Evolutionary conservation across 441 rosid genomes (phyloP).

Genomic region (Erodium texanum): DNA sequence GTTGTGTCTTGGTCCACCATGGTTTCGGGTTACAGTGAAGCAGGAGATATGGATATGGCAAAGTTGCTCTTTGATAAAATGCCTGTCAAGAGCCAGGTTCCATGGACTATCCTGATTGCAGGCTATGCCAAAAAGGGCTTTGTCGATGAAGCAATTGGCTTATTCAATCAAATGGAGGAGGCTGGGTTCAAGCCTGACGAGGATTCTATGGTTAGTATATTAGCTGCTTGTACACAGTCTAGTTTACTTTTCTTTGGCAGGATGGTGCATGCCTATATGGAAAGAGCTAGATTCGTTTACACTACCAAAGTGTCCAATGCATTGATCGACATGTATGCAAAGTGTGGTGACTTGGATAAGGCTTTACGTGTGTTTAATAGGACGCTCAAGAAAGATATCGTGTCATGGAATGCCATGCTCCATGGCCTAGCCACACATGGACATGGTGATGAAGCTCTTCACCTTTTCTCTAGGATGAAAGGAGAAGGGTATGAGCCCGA

Average conservation of each 20-base stretch:
- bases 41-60: neutral
- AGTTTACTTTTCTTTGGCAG: neutral
- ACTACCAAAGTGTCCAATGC: neutral
- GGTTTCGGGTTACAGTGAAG: constrained; percentile 4
- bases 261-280: neutral
- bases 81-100: neutral
- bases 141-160: neutral
- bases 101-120: neutral
- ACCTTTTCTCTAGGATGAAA: constrained; percentile 2
- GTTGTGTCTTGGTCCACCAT: neutral
- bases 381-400: neutral
- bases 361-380: neutral
- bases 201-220: neutral
- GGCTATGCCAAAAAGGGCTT: neutral
- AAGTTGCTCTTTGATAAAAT: neutral
- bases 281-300: neutral
- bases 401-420: constrained; percentile 1
- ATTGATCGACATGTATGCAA: neutral
- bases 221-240: constrained; percentile 1
- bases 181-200: neutral
- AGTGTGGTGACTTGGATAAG: constrained; percentile 3
- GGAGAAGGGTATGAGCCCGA: constrained; percentile 1
- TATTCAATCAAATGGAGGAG: neutral
- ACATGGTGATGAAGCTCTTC: neutral
- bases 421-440: neutral